phyloP scores from a whole-genome alignment of 768 basidiomycete species.

The Tylopilus rubrobrunneus region DNA sequence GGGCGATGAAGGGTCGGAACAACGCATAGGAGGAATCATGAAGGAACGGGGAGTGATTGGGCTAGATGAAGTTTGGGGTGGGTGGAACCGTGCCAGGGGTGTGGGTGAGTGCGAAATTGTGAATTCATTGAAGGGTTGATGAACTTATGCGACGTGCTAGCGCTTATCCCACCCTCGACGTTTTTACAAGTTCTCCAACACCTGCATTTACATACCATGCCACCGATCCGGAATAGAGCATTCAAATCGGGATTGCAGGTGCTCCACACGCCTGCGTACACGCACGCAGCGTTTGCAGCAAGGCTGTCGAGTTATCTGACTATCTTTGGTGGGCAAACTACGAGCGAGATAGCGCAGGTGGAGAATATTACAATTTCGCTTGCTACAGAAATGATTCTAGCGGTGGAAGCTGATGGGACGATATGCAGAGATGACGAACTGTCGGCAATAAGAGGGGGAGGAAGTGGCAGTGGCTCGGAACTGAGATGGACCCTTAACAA shows the following conservation, averaged over 20 bases:
- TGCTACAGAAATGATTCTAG: slow-evolving; percentile 71
- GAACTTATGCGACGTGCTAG: slow-evolving; percentile 36
- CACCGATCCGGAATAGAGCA: slow-evolving; percentile 61
- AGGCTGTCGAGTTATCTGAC: slow-evolving; percentile 57
- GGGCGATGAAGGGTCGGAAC: slow-evolving; percentile 11
- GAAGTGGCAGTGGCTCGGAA: slow-evolving; percentile 51
- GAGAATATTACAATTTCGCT: slow-evolving; percentile 74
- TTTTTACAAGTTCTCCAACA: slow-evolving; percentile 73
- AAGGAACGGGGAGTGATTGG: slow-evolving; percentile 74
- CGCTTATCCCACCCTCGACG: slow-evolving; percentile 85
- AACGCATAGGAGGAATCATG: slow-evolving; percentile 59
- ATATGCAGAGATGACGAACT: slow-evolving; percentile 72
- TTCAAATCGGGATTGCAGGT: slow-evolving; percentile 76
- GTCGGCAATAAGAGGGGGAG: slow-evolving; percentile 35
- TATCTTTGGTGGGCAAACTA: slow-evolving; percentile 50
- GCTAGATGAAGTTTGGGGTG: slow-evolving; percentile 91
- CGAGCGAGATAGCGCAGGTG: slow-evolving; percentile 64
- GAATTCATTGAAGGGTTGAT: neutral
- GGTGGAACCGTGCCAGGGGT: slow-evolving; percentile 91
- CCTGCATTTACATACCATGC: slow-evolving; percentile 60
- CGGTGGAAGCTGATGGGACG: slow-evolving; percentile 65
- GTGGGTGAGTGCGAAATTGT: slow-evolving; percentile 51
- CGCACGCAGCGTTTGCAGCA: slow-evolving; percentile 60
- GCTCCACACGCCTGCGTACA: slow-evolving; percentile 79
- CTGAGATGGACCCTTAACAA: slow-evolving; percentile 71